phyloP scores from a whole-genome alignment of 768 basidiomycete species.

The Pleurotus tuber-regium region DNA sequence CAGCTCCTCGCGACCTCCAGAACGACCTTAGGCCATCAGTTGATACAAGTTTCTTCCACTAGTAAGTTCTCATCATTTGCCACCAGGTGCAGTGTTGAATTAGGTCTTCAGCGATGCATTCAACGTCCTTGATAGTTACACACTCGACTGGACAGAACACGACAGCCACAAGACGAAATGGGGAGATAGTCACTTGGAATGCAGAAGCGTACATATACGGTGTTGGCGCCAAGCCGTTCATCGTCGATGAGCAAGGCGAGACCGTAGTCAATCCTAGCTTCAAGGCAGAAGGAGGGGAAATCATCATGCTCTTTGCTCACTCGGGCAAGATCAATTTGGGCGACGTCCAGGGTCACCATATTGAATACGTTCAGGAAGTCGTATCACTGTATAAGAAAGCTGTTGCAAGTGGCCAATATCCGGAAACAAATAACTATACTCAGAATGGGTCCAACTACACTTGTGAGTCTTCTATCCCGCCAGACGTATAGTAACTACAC shows the following conservation, averaged over 20 bases:
- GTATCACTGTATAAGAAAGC: neutral
- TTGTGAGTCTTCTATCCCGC: neutral
- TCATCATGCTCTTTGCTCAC: neutral
- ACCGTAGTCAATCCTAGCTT: neutral
- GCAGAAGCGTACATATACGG: neutral
- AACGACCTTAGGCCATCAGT: neutral
- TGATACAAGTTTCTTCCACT: neutral
- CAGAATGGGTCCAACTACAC: neutral
- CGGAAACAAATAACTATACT: neutral
- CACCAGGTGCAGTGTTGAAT: neutral
- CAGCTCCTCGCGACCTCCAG: neutral
- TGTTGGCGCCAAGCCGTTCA: neutral
- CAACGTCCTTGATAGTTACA: neutral
- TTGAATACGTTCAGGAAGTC: neutral
- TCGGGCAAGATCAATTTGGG: neutral
- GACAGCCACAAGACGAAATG: neutral
- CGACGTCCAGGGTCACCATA: neutral
- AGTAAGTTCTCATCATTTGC: neutral
- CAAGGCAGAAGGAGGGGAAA: neutral
- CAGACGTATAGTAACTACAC: neutral
- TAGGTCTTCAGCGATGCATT: neutral
- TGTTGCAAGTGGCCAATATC: neutral
- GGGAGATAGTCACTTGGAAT: neutral
- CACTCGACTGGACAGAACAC: neutral
- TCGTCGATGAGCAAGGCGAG: neutral